Percentiles rank a stretch among this genome's conserved stretches.
phyloP scores from a whole-genome alignment of 192 early-diverging fungal genomes.

The Backusella mclennaniae region DNA sequence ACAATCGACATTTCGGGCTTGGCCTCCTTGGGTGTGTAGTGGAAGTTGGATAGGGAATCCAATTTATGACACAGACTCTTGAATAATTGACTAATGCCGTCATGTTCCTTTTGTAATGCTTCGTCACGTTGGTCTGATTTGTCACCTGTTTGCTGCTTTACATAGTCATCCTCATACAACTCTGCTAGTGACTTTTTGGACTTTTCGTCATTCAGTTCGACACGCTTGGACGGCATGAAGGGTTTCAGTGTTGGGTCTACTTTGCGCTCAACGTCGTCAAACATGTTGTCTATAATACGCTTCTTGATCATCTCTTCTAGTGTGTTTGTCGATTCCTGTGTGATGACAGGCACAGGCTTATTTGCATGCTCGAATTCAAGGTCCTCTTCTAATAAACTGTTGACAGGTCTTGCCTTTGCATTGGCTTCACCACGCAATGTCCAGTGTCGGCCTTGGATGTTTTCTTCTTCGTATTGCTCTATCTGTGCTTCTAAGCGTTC shows the following conservation, averaged over 20 bases:
- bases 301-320: conserved; percentile 94
- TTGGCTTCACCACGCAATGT: conserved; percentile 85
- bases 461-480: conserved; percentile 81
- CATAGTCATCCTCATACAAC: conserved; percentile 89
- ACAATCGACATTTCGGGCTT: conserved; percentile 78
- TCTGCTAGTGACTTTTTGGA: conserved; percentile 88
- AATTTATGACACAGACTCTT: conserved; percentile 78
- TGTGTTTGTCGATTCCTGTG: conserved; percentile 82
- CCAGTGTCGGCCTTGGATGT: conserved; percentile 84
- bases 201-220: conserved; percentile 85
- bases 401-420: conserved; percentile 78
- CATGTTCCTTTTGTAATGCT: conserved; percentile 76
- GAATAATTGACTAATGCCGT: conserved; percentile 77
- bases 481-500: conserved; percentile 70
- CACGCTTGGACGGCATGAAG: conserved; percentile 68
- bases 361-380: conserved; percentile 87
- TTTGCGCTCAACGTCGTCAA: conserved; percentile 94
- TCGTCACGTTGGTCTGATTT: conserved; percentile 72
- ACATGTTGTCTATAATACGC: conserved; percentile 85
- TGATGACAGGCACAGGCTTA: conserved; percentile 94
- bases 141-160: conserved; percentile 55
- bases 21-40: conserved; percentile 83
- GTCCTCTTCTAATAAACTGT: conserved; percentile 93
- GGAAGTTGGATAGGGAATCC: conserved; percentile 93
- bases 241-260: conserved; percentile 70